Base-by-base conservation (phyloP, 1,284 basidiomycete species). In the Cerioporus squamosus region DNA sequence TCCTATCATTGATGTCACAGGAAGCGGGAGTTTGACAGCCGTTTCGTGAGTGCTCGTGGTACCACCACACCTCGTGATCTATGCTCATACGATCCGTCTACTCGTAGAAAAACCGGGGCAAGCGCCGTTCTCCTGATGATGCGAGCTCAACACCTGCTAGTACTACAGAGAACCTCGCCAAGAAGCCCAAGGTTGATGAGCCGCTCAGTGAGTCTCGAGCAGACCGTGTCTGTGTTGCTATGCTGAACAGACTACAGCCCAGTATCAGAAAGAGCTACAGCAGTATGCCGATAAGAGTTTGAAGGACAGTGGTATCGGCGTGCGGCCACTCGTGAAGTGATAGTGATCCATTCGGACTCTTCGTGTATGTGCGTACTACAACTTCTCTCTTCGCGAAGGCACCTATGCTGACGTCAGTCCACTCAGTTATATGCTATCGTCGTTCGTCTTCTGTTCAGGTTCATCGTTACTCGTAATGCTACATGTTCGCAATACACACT, bases 31-130 rank as follows among this genome's bases (percentile, higher is more conserved):
- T 88, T 88, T 70, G 82, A 83, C 57, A 76, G 77, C 62, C 79
- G 86, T 68, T 88, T 88, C 77, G 85, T 87, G 68, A 74, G 85
- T 81, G 2, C 38, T 31, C 20, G 39, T 33, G 42, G 36, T 24
- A n/a, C 47, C 44, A n/a, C 33, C 33, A 10, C 14, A 36, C 14
- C 8, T 3, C 33, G 10, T 36, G 8, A 26, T 23, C 10, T 23
- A 51, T 42, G 17, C 46, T 51, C 12, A 18, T 39, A 12, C 6
- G 23, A 3, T 12, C 10, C 14, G 33, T 14, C 33, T 15, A 36
- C 14, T 6, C 33, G 33, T 66, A 88, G 85, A 87, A 81, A 81
- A 81, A 75, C 46, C 75, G 85, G 70, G 82, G 84, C 70, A 87
- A 87, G 75, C 84, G 85, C 66, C 75, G 75, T 66, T 72, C 74